These are phyloP conservation scores for Malassezia pachydermatis DNA, from an alignment of 1,284 basidiomycete genomes.

Conservation along the genomic window DNA sequence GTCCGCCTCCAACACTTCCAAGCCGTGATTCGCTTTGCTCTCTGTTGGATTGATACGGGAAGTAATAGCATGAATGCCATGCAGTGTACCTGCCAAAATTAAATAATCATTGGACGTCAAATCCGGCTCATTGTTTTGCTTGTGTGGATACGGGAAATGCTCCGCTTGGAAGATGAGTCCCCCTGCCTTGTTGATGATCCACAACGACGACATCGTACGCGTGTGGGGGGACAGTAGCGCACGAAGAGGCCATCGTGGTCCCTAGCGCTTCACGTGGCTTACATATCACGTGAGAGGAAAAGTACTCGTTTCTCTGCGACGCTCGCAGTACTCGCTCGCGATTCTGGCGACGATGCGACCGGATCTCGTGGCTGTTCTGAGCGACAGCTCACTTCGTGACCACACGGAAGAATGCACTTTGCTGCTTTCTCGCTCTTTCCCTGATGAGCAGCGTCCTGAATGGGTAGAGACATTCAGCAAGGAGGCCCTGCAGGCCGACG, in stretches of 20 bases:
- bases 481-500: slow-evolving; percentile 29
- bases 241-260: background rate
- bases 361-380: slow-evolving; percentile 42
- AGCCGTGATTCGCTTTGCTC: slow-evolving; percentile 57
- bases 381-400: slow-evolving; percentile 40
- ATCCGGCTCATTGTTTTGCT: slow-evolving; percentile 17
- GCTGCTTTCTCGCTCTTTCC: slow-evolving; percentile 33
- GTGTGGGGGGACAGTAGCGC: background rate
- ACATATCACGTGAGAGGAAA: slow-evolving; percentile 9
- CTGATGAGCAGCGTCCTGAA: slow-evolving; percentile 32
- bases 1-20: slow-evolving; percentile 87
- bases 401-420: slow-evolving; percentile 30
- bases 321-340: background rate
- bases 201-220: slow-evolving; percentile 53
- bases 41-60: slow-evolving; percentile 70
- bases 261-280: slow-evolving; percentile 6
- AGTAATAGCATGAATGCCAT: slow-evolving; percentile 96
- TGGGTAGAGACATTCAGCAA: slow-evolving; percentile 28
- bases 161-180: slow-evolving; percentile 87
- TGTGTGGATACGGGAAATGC: slow-evolving; percentile 51
- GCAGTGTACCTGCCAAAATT: slow-evolving; percentile 88
- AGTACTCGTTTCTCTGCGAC: background rate
- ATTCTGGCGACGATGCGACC: slow-evolving; percentile 23
- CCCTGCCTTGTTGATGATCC: slow-evolving; percentile 98
- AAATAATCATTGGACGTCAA: slow-evolving; percentile 91